A percentile compares a stretch with the other conserved stretches of the same genome.
Evolutionary conservation across 352 stramenopile genomes (phyloP).

Genomic region (Globisporangium polare): DNA sequence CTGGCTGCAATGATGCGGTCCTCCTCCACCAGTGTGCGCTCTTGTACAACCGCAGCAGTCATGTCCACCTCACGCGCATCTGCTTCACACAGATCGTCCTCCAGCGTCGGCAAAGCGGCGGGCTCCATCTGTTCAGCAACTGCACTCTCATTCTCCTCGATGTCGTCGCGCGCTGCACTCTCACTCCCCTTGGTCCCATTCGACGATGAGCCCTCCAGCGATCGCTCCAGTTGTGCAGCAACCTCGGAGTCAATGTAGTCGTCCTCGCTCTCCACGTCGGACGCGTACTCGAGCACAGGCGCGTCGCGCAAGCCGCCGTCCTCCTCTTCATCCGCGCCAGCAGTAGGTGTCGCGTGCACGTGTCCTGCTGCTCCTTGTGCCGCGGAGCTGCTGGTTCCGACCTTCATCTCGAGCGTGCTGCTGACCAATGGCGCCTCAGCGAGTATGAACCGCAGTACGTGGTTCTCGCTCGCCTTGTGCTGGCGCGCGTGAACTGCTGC

Average conservation of each 20-base stretch:
- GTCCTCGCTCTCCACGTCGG: conserved; percentile 17
- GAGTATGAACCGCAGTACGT: conserved; percentile 28
- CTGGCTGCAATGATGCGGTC: not conserved
- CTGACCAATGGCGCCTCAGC: conserved; percentile 10
- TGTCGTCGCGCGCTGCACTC: not conserved
- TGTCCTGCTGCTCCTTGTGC: too few species aligned
- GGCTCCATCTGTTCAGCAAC: not conserved
- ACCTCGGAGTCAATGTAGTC: conserved; percentile 4
- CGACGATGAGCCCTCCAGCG: not conserved
- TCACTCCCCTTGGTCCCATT: not conserved
- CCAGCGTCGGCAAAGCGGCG: not conserved
- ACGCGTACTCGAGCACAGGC: conserved; percentile 18
- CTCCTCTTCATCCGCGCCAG: not conserved
- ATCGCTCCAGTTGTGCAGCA: not conserved
- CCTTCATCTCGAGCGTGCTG: not conserved
- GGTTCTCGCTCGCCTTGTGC: conserved; percentile 4
- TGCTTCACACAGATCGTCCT: not conserved
- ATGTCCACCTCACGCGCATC: not conserved
- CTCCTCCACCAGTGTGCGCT: not conserved
- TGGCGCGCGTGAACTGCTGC: not conserved
- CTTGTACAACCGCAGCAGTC: not conserved
- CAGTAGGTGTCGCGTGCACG: not conserved
- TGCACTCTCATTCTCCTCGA: not conserved
- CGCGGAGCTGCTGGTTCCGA: too few species aligned
- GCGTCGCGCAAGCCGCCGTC: not conserved